phyloP scores from a whole-genome alignment of 805 yeast species.

The Saccharomyces mikatae region DNA sequence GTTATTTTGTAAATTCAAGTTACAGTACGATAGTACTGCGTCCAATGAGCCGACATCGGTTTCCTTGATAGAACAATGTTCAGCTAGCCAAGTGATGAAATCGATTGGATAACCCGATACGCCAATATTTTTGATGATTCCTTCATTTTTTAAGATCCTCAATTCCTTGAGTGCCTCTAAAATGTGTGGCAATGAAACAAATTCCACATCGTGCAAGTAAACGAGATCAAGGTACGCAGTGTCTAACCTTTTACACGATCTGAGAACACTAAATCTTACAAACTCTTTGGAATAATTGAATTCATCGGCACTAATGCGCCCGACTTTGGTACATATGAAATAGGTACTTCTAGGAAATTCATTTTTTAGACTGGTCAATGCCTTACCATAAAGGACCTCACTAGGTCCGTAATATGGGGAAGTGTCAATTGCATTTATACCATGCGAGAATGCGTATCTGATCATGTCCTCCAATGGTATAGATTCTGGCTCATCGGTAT shows the following conservation, averaged over 20 bases:
- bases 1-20: constrained; percentile 75
- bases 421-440: constrained; percentile 76
- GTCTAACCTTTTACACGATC: constrained; percentile 60
- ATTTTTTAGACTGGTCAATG: constrained; percentile 35
- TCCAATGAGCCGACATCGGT: constrained; percentile 58
- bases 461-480: constrained; percentile 54
- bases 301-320: constrained; percentile 57
- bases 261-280: constrained; percentile 52
- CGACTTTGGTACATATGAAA: constrained; percentile 78
- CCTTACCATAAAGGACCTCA: constrained; percentile 65
- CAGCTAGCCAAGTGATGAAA: constrained; percentile 49
- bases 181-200: constrained; percentile 48
- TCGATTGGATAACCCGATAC: constrained; percentile 82
- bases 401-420: constrained; percentile 92
- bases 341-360: constrained; percentile 51
- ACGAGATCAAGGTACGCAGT: constrained; percentile 73
- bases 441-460: constrained; percentile 50
- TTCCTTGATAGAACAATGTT: constrained; percentile 25
- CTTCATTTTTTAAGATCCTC: constrained; percentile 51
- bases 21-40: constrained; percentile 67
- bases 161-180: constrained; percentile 58
- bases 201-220: constrained; percentile 85
- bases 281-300: constrained; percentile 65
- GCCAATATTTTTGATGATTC: constrained; percentile 60
- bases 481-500: constrained; percentile 57